phyloP scores from a whole-genome alignment of 1,284 basidiomycete species.

The Puccinia hordei region DNA sequence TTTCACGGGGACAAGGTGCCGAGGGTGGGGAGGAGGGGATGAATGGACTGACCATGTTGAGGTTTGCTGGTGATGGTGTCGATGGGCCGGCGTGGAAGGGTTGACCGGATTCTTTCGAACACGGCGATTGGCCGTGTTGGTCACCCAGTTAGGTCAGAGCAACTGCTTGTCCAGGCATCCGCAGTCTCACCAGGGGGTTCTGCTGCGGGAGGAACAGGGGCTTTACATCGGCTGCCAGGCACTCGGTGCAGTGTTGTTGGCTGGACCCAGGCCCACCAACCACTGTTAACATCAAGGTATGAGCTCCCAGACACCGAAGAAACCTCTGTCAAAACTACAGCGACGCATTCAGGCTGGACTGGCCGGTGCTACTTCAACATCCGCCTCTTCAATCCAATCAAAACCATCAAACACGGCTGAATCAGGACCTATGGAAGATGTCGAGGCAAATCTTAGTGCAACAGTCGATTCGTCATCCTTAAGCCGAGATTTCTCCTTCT shows the following conservation, averaged over 20 bases:
- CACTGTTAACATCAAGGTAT: neutral
- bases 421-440: neutral
- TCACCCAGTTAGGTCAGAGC: neutral
- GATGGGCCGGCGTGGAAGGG: constrained; percentile 4
- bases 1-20: neutral
- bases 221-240: too few relatives aligned
- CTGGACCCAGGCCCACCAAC: too few relatives aligned
- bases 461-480: neutral
- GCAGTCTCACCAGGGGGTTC: constrained; percentile 8
- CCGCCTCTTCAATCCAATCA: neutral
- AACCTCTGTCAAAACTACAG: constrained; percentile 19
- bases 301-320: constrained; percentile 10
- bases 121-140: neutral
- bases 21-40: neutral
- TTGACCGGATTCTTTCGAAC: neutral
- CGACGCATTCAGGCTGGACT: constrained; percentile 23
- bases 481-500: neutral
- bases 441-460: neutral
- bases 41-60: constrained; percentile 21
- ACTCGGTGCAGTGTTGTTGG: too few relatives aligned
- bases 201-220: neutral
- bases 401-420: neutral
- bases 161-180: neutral
- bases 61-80: constrained; percentile 6
- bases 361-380: neutral